Evolutionary conservation across 2,329 filamentous ascomycete species (phyloP), one percentile per base, ranked within the genome.

Genomic region (Emergomyces pasteurianus): DNA sequence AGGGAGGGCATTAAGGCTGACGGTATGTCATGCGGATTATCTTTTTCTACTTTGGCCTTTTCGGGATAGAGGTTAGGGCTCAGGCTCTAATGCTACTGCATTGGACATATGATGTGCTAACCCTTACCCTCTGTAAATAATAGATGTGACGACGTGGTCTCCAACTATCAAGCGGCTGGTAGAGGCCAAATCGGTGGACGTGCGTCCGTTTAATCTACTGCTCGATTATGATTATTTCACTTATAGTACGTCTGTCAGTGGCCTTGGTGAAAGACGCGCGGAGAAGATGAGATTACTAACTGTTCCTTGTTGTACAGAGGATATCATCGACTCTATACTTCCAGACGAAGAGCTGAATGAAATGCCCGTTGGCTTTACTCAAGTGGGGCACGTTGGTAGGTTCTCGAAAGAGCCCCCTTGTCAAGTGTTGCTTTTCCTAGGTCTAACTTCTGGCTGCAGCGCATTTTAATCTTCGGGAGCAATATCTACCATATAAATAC

Each of bases 141-240:
- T 74, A 87, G 85, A 84, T 73, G 81, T 82, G 53, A 83, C 84
- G 49, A 95, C 90, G 26, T 96, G 90, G 88, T 89, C 89, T 59
- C 70, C 83, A 4, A 83, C 80, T 46, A 74, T 96, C 54, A 81
- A 78, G 62, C 83, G 89, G 64, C 84, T 90, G 40, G 83, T 91
- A 4, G 79, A 86, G 65, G 78, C 80, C 58, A 82, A 87, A 34
- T 84, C 89, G 50, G 75, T 96, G 36, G 81, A 81, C 21, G 74
- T 97, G 40, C 78, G 91, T 0, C 87, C 90, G 1, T 96, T 87
- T 73, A 81, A 88, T 63, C 75, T 97, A 61, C 77, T 83, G 42
- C 80, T 97, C 62, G 84, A 87, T 66, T 99, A 99, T 75, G 82
- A 88, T 67, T 86, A 92, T 74, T 97, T 91, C 90, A 87, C 80